phyloP scores from a whole-genome alignment of 495 filamentous ascomycete genomes.

The Annulohypoxylon bovei region DNA sequence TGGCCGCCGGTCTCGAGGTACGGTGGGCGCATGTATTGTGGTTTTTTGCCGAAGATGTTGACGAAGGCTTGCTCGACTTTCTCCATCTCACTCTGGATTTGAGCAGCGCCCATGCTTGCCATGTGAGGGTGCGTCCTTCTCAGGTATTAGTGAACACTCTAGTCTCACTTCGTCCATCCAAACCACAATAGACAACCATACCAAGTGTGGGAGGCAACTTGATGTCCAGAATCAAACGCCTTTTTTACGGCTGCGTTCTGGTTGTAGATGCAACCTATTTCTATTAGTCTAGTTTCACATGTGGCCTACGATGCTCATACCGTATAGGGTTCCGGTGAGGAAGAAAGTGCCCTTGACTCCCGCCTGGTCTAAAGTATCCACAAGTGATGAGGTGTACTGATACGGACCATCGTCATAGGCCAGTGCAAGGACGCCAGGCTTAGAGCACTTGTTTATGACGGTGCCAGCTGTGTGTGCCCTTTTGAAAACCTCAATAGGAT shows the following conservation, averaged over 20 bases:
- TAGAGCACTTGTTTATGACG: constrained; percentile 54
- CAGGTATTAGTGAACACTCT: constrained; percentile 15
- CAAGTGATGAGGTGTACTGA: constrained; percentile 48
- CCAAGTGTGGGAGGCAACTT: constrained; percentile 64
- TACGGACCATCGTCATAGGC: constrained; percentile 83
- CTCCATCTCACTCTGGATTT: constrained; percentile 60
- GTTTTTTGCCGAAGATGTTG: constrained; percentile 63
- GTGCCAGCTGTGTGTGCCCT: constrained; percentile 50
- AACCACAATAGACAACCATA: constrained; percentile 13
- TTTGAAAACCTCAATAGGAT: constrained; percentile 51
- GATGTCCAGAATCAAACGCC: constrained; percentile 59
- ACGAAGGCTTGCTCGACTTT: constrained; percentile 61
- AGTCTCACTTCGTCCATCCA: not conserved
- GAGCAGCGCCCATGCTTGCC: constrained; percentile 50
- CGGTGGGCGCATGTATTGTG: constrained; percentile 64
- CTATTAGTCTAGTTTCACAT: not conserved
- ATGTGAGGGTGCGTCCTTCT: constrained; percentile 57
- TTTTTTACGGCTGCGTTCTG: constrained; percentile 59
- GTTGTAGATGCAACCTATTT: constrained; percentile 62
- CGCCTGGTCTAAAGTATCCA: constrained; percentile 47
- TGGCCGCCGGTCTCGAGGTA: constrained; percentile 60
- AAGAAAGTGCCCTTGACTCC: constrained; percentile 64
- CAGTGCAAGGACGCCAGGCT: constrained; percentile 54
- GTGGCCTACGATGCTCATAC: not conserved
- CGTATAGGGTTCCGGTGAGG: constrained; percentile 64